Evolutionary conservation across 306 rosid species (phyloP).

Genomic region (Mucuna pruriens): DNA sequence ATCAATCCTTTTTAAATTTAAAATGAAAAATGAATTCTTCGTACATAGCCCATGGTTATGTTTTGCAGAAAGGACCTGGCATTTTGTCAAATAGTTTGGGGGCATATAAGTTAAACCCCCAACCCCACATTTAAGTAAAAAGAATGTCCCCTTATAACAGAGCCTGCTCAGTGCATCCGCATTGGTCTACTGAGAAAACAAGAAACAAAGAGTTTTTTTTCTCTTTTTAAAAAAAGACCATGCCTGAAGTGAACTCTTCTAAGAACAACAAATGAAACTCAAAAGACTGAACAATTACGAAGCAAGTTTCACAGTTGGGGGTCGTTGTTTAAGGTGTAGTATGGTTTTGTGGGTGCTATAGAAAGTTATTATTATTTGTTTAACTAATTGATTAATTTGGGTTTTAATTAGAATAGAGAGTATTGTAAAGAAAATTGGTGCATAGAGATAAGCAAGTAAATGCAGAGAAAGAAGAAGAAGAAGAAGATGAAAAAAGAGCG

Average conservation of each 20-base stretch:
- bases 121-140: background rate
- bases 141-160: background rate
- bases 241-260: no score
- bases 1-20: no score
- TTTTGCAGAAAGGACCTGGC: background rate
- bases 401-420: background rate
- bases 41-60: no score
- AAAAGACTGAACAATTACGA: no score
- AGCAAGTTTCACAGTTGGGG: no score
- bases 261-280: no score
- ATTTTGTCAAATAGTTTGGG: constrained; percentile 14
- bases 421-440: background rate
- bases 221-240: no score
- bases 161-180: background rate
- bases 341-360: no score
- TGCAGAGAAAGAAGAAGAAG: background rate
- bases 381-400: background rate
- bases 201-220: no score
- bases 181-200: background rate
- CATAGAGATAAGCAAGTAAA: background rate
- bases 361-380: background rate
- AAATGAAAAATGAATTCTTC: no score
- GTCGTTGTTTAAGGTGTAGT: no score
- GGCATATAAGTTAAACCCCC: background rate
- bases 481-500: background rate